Evolutionary conservation across 331 rosid genomes (phyloP).

Genomic region (Malus hybrid): DNA sequence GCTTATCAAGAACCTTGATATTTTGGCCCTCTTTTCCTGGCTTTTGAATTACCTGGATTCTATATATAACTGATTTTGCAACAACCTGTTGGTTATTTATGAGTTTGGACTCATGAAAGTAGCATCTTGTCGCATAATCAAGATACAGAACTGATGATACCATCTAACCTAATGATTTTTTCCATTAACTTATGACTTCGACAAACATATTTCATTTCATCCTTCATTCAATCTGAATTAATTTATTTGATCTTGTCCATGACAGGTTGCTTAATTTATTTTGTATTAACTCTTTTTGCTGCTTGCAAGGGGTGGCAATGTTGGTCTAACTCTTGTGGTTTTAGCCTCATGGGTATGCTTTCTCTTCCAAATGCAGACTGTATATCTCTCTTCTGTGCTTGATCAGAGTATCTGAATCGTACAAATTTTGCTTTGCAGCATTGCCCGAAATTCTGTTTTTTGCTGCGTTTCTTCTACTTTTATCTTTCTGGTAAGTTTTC

Average conservation of each 20-base stretch:
- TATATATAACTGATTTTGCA: not conserved
- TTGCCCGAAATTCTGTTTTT: slow-evolving; percentile 77
- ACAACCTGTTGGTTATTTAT: not conserved
- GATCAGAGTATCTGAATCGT: slow-evolving; percentile 21
- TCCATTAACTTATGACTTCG: not conserved
- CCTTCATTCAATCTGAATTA: not conserved
- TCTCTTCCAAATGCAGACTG: slow-evolving; percentile 5
- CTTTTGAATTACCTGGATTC: not conserved
- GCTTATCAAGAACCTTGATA: not conserved
- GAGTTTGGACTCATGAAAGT: not conserved
- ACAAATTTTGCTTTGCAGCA: slow-evolving; percentile 61
- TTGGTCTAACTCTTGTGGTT: slow-evolving; percentile 87
- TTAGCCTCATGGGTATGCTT: slow-evolving; percentile 76
- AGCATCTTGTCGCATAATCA: not conserved
- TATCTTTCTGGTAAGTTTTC: slow-evolving; percentile 86
- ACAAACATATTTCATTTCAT: not conserved
- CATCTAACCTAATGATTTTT: not conserved
- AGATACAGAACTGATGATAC: not conserved
- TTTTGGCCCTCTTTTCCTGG: not conserved
- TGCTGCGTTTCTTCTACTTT: slow-evolving; percentile 95
- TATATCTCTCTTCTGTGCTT: slow-evolving; percentile 9
- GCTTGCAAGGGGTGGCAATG: slow-evolving; percentile 77
- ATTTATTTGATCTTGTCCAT: slow-evolving; percentile 19
- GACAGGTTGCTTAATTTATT: slow-evolving; percentile 72
- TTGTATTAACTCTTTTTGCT: slow-evolving; percentile 54